These are phyloP conservation scores for Citrullus amarus DNA, from an alignment of 306 rosid genomes.

Conservation along the genomic window DNA sequence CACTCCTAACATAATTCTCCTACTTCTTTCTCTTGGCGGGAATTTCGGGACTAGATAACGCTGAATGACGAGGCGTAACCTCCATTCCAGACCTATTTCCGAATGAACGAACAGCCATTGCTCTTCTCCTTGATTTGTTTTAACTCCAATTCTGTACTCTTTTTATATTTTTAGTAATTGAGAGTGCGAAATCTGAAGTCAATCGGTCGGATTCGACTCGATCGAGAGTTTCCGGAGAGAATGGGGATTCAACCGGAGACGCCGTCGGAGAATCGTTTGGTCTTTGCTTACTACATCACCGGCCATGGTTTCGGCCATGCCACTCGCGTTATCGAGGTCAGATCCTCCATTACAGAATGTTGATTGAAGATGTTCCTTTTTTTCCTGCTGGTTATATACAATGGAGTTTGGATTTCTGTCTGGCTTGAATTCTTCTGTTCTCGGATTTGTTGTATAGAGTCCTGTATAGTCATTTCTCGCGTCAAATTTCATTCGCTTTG, in stretches of 20 bases:
- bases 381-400: not conserved
- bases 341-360: not conserved
- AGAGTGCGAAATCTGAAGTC: not conserved
- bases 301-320: constrained; percentile 98
- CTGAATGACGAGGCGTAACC: not conserved
- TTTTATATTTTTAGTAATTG: not conserved
- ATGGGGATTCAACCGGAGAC: constrained; percentile 64
- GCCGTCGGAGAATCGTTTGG: constrained; percentile 56
- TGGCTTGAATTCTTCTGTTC: not conserved
- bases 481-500: not conserved
- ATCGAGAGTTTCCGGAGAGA: not conserved
- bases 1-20: not conserved
- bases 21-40: not conserved
- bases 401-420: not conserved
- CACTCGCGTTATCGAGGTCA: constrained; percentile 86
- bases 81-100: not conserved
- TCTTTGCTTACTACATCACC: constrained; percentile 88
- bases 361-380: not conserved
- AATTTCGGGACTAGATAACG: not conserved
- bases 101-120: not conserved
- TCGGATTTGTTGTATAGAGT: not conserved
- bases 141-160: not conserved
- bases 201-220: not conserved
- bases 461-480: not conserved
- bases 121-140: not conserved